phyloP scores from a whole-genome alignment of 371 early-diverging fungal genomes.

The Phascolomyces articulosus region DNA sequence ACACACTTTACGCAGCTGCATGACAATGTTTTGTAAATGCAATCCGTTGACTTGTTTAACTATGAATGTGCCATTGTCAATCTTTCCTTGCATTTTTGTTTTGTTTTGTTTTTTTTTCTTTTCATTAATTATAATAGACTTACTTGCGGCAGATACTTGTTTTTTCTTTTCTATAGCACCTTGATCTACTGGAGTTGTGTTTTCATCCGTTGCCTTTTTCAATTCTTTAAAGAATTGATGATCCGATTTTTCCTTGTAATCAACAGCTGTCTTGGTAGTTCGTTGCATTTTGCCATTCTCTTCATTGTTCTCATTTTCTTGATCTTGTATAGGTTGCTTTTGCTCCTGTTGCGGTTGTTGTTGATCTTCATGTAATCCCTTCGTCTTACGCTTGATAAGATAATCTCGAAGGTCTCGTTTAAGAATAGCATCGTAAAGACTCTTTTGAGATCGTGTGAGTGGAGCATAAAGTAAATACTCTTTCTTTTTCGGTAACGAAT shows the following conservation, averaged over 20 bases:
- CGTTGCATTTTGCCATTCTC: conserved; percentile 16
- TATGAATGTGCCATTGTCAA: background rate
- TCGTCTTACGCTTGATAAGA: conserved; percentile 59
- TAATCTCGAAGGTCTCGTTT: conserved; percentile 75
- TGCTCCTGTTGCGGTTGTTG: conserved; percentile 32
- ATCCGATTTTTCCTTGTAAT: conserved; percentile 52
- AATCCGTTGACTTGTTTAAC: conserved; percentile 57
- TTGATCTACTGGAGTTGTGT: conserved; percentile 16
- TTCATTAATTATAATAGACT: background rate
- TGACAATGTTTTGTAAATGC: conserved; percentile 80
- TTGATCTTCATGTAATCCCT: conserved; percentile 10
- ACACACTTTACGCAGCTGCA: conserved; percentile 95
- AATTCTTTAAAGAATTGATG: conserved; percentile 42
- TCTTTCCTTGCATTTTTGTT: background rate
- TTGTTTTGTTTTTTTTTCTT: background rate
- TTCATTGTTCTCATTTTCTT: conserved; percentile 27
- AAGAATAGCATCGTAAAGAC: conserved; percentile 82
- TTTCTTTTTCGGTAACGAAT: conserved; percentile 86
- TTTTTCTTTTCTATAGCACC: conserved; percentile 17
- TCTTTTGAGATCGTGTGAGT: conserved; percentile 79
- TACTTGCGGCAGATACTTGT: conserved; percentile 23
- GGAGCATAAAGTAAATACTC: conserved; percentile 90
- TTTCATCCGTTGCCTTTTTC: conserved; percentile 44
- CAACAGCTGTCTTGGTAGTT: conserved; percentile 25
- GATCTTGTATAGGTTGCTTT: background rate